Evolutionary conservation across 345 rosid species (phyloP).

Genomic region (Nephelium lappaceum): DNA sequence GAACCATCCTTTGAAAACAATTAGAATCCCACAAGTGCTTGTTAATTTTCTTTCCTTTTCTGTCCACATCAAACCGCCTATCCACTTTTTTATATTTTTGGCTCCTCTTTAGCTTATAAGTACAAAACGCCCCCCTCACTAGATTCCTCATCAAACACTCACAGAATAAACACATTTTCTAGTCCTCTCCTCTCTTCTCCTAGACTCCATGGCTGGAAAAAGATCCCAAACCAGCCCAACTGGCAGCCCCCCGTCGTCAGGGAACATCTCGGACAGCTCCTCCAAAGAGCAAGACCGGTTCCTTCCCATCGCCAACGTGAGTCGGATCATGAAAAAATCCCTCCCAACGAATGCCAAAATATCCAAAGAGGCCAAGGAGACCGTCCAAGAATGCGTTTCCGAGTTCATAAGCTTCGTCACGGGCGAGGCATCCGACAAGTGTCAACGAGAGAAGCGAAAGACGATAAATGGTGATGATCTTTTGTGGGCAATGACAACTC

Average conservation of each 20-base stretch:
- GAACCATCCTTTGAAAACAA: conserved; percentile 28
- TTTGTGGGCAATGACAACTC: conserved; percentile 44
- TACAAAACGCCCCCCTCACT: background rate
- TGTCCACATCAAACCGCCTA: conserved; percentile 44
- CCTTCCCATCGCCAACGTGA: conserved; percentile 41
- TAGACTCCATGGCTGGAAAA: conserved; percentile 38
- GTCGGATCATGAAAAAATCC: conserved; percentile 41
- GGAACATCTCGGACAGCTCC: conserved; percentile 39
- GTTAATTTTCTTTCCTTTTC: conserved; percentile 31
- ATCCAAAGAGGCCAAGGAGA: conserved; percentile 42
- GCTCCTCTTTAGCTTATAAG: conserved; percentile 26
- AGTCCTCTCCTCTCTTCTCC: too few species aligned
- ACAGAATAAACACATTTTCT: background rate
- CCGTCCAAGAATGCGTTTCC: conserved; percentile 44
- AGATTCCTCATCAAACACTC: conserved; percentile 22
- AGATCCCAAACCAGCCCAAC: conserved; percentile 38
- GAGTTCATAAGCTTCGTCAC: conserved; percentile 49
- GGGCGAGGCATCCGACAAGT: conserved; percentile 43
- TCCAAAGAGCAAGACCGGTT: conserved; percentile 37
- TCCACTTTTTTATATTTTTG: conserved; percentile 22
- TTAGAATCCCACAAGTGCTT: conserved; percentile 24
- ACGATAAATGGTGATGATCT: conserved; percentile 46
- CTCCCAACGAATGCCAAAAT: conserved; percentile 39
- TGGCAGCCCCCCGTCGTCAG: conserved; percentile 51
- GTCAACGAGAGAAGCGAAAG: conserved; percentile 40